Conservation (phyloP, 352 stramenopile species). For the Phytophthora boehmeriae region DNA sequence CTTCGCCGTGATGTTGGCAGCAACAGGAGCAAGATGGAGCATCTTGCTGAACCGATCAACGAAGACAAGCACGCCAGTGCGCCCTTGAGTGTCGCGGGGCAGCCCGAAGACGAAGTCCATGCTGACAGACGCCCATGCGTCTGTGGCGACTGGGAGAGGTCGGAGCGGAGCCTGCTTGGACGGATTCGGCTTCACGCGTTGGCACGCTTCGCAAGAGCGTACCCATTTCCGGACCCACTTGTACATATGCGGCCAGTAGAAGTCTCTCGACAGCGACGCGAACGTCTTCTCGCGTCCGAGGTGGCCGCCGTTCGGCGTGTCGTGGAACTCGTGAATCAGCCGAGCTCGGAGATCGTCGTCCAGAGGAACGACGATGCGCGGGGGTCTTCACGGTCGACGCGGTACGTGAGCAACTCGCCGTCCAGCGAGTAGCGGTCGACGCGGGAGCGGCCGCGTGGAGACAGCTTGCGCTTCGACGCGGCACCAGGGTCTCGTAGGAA, state of each 20-base stretch:
- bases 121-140: too few relatives aligned
- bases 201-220: conserved; percentile 16
- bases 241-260: conserved; percentile 33
- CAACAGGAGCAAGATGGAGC: neutral
- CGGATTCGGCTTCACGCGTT: conserved; percentile 15
- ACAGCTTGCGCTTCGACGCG: neutral
- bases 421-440: conserved; percentile 6
- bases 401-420: conserved; percentile 11
- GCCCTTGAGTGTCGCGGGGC: too few relatives aligned
- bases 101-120: too few relatives aligned
- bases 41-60: neutral
- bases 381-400: conserved; percentile 4
- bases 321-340: conserved; percentile 26
- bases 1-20: neutral
- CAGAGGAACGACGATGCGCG: conserved; percentile 7
- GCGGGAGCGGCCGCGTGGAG: neutral
- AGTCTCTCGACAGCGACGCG: neutral
- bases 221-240: conserved; percentile 20
- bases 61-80: too few relatives aligned
- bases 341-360: conserved; percentile 15
- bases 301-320: conserved; percentile 11
- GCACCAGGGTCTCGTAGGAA: neutral
- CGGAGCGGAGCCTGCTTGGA: neutral
- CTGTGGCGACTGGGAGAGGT: neutral
- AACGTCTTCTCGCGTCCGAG: conserved; percentile 27